phyloP scores from a whole-genome alignment of 257 asterid genomes.

The Nemophila menziesii region DNA sequence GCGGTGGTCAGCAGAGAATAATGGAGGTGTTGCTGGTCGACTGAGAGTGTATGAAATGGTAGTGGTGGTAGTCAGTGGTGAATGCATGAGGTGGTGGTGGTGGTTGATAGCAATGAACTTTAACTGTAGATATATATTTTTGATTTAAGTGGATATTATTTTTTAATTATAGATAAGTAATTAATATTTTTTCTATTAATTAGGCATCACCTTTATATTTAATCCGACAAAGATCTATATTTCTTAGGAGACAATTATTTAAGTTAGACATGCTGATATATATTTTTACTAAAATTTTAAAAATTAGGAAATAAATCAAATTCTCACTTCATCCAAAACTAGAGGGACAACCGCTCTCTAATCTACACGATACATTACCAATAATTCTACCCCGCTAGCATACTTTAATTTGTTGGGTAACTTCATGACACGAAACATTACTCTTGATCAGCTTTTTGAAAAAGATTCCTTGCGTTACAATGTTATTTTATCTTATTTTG shows the following conservation, averaged over 20 bases:
- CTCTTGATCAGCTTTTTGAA: conserved; percentile 1
- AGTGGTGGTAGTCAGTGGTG: no score
- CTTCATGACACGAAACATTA: conserved; percentile 6
- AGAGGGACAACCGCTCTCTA: no score
- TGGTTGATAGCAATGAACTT: no score
- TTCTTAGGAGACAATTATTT: conserved; percentile 2
- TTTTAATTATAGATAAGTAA: no score
- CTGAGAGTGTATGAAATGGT: no score
- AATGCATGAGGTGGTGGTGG: no score
- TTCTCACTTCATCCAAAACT: conserved; percentile 15
- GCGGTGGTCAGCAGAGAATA: no score
- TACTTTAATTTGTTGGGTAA: conserved; percentile 16
- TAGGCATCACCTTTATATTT: no score
- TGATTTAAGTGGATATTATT: no score
- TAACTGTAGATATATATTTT: no score
- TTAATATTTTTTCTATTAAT: no score
- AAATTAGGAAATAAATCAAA: conserved; percentile 8
- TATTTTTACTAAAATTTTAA: conserved; percentile 16
- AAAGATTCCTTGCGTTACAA: conserved; percentile 12
- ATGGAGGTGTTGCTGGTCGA: no score
- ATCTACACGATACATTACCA: conserved; percentile 10
- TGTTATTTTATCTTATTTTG: neutral
- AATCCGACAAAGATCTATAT: neutral
- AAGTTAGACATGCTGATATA: conserved; percentile 16
- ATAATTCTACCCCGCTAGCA: conserved; percentile 21